Base-by-base conservation (phyloP, 176 grass and related monocot species). In the Rhynchospora pubera region DNA sequence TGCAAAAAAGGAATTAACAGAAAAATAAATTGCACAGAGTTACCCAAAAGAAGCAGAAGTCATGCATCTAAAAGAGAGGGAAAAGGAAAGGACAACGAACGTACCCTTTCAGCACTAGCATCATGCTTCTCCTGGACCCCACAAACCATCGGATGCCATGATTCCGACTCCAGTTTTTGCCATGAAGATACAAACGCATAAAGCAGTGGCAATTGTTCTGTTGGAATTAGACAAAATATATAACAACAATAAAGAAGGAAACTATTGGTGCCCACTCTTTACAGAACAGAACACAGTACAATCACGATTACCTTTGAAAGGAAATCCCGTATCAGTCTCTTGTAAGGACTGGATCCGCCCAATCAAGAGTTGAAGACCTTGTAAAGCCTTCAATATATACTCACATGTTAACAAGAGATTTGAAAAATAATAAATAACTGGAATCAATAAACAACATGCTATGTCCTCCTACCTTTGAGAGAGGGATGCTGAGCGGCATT, bases 161-260 rank as follows among this genome's bases (percentile, higher is more conserved):
- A 93, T 69, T 93, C 95, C 84, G 94, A 69, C 84, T 97, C 92
- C 59, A 94, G 81, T 78, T 84, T 92, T 94, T 94, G 95, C 95
- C 92, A 94, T 79, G 90, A 87, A 85, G 82, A 87, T 34, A 94
- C 57, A 83, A 97, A 85, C 70, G 80, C 57, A 79, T 94, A 97
- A 88, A 97, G 79, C 15, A 83, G 89, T 65, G 85, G 81, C 68
- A 97, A 85, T 79, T 93, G 84, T 83, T 89, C 92, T 97, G 89
- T 56, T 50, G 11, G 14, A 34, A 43, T 86, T 84, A 85, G 14
- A 53, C 42, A 2, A 22, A 79, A 52, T 61, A 18, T 15, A 53
- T 55, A 24, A 77, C 22, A 73, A 14, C 84, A 64, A n/a, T 3
- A 46, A 57, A 42, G 81, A 73, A 55, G 28, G 24, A 22, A 9